Evolutionary conservation across 192 early-diverging fungal genomes (phyloP).

Genomic region (Coemansia sp.): DNA sequence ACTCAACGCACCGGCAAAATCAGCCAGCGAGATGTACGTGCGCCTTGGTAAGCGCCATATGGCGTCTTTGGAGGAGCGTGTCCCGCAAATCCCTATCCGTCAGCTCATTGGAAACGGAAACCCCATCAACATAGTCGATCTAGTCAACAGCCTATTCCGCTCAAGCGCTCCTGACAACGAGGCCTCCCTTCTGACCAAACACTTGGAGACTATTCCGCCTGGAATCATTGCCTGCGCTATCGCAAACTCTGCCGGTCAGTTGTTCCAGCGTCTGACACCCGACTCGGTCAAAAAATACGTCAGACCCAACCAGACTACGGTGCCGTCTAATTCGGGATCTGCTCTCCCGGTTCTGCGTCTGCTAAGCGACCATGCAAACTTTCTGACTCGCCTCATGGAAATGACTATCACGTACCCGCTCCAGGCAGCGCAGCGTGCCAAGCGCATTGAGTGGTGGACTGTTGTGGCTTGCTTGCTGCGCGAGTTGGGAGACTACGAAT

Average conservation of each 20-base stretch:
- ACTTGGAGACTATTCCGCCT: slow-evolving; percentile 46
- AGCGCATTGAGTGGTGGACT: slow-evolving; percentile 55
- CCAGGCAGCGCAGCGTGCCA: slow-evolving; percentile 37
- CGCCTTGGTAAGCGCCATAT: slow-evolving; percentile 37
- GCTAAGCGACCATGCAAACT: slow-evolving; percentile 57
- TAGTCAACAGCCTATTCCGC: slow-evolving; percentile 43
- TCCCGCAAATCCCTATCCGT: slow-evolving; percentile 39
- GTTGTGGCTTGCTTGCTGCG: slow-evolving; percentile 40
- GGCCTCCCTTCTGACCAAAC: slow-evolving; percentile 26
- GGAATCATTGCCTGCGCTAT: slow-evolving; percentile 52
- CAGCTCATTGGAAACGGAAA: slow-evolving; percentile 22
- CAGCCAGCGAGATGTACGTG: slow-evolving; percentile 42
- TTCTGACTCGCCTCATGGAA: slow-evolving; percentile 48
- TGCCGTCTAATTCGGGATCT: neutral
- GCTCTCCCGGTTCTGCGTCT: slow-evolving; percentile 31
- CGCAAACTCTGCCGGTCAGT: slow-evolving; percentile 50
- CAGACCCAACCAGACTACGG: slow-evolving; percentile 1
- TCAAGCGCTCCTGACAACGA: slow-evolving; percentile 35
- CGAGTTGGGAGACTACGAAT: slow-evolving; percentile 59
- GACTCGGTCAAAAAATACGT: slow-evolving; percentile 35
- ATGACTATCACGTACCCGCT: slow-evolving; percentile 39
- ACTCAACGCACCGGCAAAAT: slow-evolving; percentile 13
- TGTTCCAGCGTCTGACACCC: slow-evolving; percentile 42
- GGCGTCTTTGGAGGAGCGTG: slow-evolving; percentile 42
- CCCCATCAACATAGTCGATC: slow-evolving; percentile 34